phyloP scores from a whole-genome alignment of 257 asterid species.

The Thymus quinquecostatus region DNA sequence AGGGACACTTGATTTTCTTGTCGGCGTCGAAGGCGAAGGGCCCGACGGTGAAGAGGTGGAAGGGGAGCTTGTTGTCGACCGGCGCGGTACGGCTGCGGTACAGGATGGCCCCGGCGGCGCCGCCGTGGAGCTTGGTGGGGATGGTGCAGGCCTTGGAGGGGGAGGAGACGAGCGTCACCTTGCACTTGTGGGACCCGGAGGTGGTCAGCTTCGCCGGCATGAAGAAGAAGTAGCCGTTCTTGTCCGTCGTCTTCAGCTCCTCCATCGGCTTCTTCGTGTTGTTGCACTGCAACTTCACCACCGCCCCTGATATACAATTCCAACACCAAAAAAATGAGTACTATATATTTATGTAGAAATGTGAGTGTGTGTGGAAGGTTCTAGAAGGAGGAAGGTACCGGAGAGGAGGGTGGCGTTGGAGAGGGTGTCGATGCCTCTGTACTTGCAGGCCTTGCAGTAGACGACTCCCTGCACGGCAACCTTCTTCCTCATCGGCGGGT shows the following conservation, averaged over 20 bases:
- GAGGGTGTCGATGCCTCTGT: slow-evolving; percentile 49
- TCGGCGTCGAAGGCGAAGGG: slow-evolving; percentile 72
- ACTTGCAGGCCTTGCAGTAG: slow-evolving; percentile 75
- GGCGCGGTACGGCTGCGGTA: slow-evolving; percentile 26
- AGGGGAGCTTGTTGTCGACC: background rate
- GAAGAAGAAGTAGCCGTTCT: slow-evolving; percentile 59
- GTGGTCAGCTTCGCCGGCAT: slow-evolving; percentile 49
- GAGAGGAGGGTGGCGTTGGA: slow-evolving; percentile 49
- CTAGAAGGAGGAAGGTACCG: slow-evolving; percentile 32
- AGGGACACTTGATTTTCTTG: slow-evolving; percentile 53
- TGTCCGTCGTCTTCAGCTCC: slow-evolving; percentile 47
- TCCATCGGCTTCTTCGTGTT: slow-evolving; percentile 37
- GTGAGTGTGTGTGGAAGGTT: background rate
- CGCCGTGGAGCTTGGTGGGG: slow-evolving; percentile 58
- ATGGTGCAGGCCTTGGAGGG: slow-evolving; percentile 48
- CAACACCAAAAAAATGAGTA: background rate
- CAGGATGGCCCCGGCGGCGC: slow-evolving; percentile 55
- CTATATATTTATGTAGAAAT: background rate
- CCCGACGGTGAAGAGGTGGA: slow-evolving; percentile 57
- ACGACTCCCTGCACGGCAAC: slow-evolving; percentile 63
- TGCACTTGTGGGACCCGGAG: slow-evolving; percentile 56
- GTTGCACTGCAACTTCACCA: slow-evolving; percentile 63
- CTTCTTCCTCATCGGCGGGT: slow-evolving; percentile 32
- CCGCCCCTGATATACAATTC: background rate
- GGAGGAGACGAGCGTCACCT: slow-evolving; percentile 53